phyloP scores from a whole-genome alignment of 2,329 filamentous ascomycete genomes.

The Sarocladium strictum region DNA sequence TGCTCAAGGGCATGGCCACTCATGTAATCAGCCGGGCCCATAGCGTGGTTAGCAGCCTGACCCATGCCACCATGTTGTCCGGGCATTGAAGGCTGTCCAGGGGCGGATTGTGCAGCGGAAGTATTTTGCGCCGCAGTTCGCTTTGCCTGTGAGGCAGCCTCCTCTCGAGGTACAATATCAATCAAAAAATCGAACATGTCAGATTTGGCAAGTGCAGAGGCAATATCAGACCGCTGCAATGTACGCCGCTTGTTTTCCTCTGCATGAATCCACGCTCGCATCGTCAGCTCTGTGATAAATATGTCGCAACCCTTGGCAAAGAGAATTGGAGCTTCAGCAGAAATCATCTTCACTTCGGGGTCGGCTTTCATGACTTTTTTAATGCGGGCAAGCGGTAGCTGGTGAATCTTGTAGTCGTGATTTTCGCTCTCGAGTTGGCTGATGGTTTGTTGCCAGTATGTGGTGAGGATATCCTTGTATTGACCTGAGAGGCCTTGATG shows the following conservation, averaged over 20 bases:
- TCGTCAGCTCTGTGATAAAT: conserved; percentile 97
- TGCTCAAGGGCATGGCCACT: conserved; percentile 62
- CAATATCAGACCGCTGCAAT: conserved; percentile 92
- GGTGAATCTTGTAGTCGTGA: conserved; percentile 98
- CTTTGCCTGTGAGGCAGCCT: conserved; percentile 81
- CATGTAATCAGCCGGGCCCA: conserved; percentile 59
- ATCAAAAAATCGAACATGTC: conserved; percentile 99
- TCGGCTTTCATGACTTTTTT: conserved; percentile 99
- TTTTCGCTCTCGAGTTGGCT: conserved; percentile 90
- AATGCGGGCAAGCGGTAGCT: conserved; percentile 93
- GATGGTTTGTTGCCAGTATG: conserved; percentile 99
- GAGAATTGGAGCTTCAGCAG: conserved; percentile 91
- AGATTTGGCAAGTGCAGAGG: conserved; percentile 89
- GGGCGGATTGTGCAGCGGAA: conserved; percentile 32
- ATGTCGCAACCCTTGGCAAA: conserved; percentile 99
- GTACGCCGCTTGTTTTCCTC: conserved; percentile 98
- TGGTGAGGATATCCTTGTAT: conserved; percentile 95
- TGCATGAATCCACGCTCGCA: conserved; percentile 99
- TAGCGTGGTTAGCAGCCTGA: conserved; percentile 52
- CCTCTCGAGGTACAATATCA: conserved; percentile 94
- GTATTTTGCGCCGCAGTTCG: conserved; percentile 51
- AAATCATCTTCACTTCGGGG: conserved; percentile 99
- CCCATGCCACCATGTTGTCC: conserved; percentile 44
- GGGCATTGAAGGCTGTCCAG: conserved; percentile 46
- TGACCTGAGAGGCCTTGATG: conserved; percentile 90